Percentiles rank a stretch among this genome's conserved stretches.
These are phyloP conservation scores for Russula vinacea DNA, from an alignment of 768 basidiomycete species.

Conservation along the genomic window DNA sequence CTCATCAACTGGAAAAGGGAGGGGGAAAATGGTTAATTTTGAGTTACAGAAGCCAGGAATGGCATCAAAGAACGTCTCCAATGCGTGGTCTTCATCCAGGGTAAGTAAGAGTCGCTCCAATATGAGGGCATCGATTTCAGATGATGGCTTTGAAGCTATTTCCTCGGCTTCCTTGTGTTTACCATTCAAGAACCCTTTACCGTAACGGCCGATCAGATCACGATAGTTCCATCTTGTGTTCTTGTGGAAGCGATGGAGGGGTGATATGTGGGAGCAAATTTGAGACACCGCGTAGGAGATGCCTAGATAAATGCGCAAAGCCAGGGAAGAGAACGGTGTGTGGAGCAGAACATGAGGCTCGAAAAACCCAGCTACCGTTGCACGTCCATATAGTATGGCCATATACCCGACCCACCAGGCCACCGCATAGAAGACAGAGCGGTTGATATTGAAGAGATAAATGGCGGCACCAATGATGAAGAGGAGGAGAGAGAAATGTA, in stretches of 20 bases:
- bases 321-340: background rate
- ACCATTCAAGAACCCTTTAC: too few species aligned
- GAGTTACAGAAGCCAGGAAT: too few species aligned
- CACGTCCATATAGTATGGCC: too few species aligned
- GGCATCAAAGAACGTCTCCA: too few species aligned
- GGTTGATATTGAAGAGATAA: background rate
- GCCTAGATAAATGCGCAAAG: background rate
- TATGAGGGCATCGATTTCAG: too few species aligned
- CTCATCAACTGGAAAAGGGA: too few species aligned
- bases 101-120: too few species aligned
- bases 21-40: too few species aligned
- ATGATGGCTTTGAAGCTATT: too few species aligned
- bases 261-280: background rate
- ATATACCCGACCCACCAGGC: background rate
- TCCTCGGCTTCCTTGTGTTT: too few species aligned
- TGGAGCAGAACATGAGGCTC: background rate
- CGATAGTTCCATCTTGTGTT: background rate
- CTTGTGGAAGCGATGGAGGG: background rate
- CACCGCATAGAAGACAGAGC: background rate
- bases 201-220: background rate
- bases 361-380: too few species aligned
- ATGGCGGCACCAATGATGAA: background rate
- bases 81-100: too few species aligned
- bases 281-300: background rate
- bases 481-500: background rate